These are phyloP conservation scores for Leccinellum albellum DNA, from an alignment of 768 basidiomycete species.

Conservation along the genomic window DNA sequence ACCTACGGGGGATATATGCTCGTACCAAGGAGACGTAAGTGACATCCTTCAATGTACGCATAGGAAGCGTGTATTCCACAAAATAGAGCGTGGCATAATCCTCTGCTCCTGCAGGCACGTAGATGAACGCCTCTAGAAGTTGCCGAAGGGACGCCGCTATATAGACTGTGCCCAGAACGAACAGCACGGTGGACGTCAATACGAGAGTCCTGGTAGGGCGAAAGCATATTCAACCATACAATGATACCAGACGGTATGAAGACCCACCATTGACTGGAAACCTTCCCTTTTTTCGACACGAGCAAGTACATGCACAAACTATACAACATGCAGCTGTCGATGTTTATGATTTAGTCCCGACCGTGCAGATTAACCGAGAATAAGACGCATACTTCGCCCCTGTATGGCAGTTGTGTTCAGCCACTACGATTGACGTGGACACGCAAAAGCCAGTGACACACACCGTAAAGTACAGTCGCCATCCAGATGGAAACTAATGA, in stretches of 20 bases:
- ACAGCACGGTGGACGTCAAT: conserved; percentile 12
- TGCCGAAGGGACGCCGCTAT: conserved; percentile 13
- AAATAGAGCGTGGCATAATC: conserved; percentile 14
- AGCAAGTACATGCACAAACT: conserved; percentile 14
- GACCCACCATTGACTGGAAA: conserved; percentile 4
- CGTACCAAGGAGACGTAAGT: conserved; percentile 15
- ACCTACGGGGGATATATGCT: not conserved
- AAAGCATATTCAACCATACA: not conserved
- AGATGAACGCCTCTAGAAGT: conserved; percentile 15
- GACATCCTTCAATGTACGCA: conserved; percentile 14
- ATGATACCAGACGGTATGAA: not conserved
- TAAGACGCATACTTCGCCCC: conserved; percentile 8
- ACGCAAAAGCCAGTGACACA: not conserved
- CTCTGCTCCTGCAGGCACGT: conserved; percentile 2
- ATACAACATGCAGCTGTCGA: conserved; percentile 12
- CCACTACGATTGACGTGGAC: not conserved
- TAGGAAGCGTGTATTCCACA: conserved; percentile 4
- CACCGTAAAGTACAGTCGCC: conserved; percentile 18
- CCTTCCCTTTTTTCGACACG: not conserved
- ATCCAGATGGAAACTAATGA: conserved; percentile 16
- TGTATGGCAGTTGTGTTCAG: not conserved
- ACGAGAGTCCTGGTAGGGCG: conserved; percentile 8
- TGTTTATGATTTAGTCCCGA: not conserved
- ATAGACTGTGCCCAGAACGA: conserved; percentile 10
- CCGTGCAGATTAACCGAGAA: not conserved